Percentiles rank a stretch among this genome's conserved stretches.
Evolutionary conservation across 371 early-diverging fungal species (phyloP).

Genomic region (Lichtheimia hyalospora): DNA sequence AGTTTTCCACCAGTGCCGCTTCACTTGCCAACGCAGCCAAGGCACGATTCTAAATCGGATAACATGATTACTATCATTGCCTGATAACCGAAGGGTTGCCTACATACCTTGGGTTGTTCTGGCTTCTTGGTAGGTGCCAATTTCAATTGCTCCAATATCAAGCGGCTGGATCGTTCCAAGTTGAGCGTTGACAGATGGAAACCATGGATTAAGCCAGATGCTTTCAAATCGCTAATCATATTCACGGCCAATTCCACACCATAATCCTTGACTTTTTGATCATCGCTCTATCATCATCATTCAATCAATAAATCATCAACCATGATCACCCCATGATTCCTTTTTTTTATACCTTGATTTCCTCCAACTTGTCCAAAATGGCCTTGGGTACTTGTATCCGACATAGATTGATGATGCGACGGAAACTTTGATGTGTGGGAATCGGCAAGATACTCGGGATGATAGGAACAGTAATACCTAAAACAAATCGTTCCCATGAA

Average conservation of each 20-base stretch:
- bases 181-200: conserved; percentile 91
- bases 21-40: conserved; percentile 27
- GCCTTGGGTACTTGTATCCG: conserved; percentile 77
- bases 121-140: too few species aligned
- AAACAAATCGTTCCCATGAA: not conserved
- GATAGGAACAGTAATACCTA: conserved; percentile 83
- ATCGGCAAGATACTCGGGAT: conserved; percentile 96
- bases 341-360: conserved; percentile 60
- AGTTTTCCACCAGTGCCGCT: conserved; percentile 55
- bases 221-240: conserved; percentile 65
- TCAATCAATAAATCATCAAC: too few species aligned
- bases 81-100: too few species aligned
- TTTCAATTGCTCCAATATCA: conserved; percentile 74
- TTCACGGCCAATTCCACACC: conserved; percentile 78
- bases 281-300: conserved; percentile 61
- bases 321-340: not conserved
- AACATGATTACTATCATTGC: too few species aligned
- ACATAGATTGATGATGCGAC: conserved; percentile 82
- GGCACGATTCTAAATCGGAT: not conserved
- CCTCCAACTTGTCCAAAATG: conserved; percentile 71
- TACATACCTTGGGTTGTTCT: too few species aligned
- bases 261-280: conserved; percentile 91
- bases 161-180: conserved; percentile 79
- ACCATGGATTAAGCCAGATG: conserved; percentile 51
- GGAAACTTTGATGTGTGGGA: conserved; percentile 88